These are phyloP conservation scores for Nakazawaea populi DNA, from an alignment of 805 yeast species.

Conservation along the genomic window DNA sequence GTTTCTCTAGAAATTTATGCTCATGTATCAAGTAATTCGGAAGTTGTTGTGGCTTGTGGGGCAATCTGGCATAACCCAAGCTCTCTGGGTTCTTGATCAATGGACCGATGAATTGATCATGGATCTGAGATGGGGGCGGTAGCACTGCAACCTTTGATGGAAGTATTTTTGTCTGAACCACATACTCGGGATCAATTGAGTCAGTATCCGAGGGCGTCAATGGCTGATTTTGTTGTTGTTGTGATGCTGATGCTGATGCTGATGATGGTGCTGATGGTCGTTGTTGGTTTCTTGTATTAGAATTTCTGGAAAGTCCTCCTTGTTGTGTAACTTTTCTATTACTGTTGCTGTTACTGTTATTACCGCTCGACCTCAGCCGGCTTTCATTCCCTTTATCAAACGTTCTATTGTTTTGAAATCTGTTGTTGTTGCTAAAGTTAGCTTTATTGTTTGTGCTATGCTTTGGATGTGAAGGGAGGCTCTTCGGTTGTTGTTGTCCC, in stretches of 20 bases:
- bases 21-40: slow-evolving; percentile 28
- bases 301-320: no score
- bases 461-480: background rate
- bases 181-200: slow-evolving; percentile 3
- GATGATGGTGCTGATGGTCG: slow-evolving; percentile 25
- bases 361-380: background rate
- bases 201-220: background rate
- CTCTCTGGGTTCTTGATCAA: slow-evolving; percentile 21
- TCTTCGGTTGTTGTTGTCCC: background rate
- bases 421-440: background rate
- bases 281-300: background rate
- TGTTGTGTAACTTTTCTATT: background rate
- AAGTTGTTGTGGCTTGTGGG: slow-evolving; percentile 13
- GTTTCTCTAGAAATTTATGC: slow-evolving; percentile 28
- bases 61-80: slow-evolving; percentile 21
- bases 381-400: slow-evolving; percentile 8
- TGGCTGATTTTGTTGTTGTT: background rate
- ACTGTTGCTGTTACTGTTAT: background rate
- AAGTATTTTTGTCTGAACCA: slow-evolving; percentile 17
- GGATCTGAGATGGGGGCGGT: slow-evolving; percentile 6
- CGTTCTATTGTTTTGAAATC: background rate
- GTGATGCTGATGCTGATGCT: slow-evolving; percentile 4
- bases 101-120: slow-evolving; percentile 23
- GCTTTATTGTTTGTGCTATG: background rate
- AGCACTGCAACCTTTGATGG: background rate